Evolutionary conservation across 2,329 filamentous ascomycete species (phyloP).

Genomic region (Botrytis squamosa): DNA sequence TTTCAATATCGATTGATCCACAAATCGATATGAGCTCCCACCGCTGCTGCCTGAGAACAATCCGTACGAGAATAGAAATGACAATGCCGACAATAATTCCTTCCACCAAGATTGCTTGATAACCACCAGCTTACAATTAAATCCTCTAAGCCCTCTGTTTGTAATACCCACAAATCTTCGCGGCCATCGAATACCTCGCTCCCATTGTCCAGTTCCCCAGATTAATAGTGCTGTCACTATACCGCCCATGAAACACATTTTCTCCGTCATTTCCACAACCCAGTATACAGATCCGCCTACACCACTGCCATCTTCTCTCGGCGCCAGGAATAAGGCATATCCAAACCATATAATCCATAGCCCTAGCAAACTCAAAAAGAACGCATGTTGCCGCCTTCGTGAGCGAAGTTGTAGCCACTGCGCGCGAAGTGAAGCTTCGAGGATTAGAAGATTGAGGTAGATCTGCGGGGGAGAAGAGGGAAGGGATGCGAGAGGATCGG

Average conservation of each 20-base stretch:
- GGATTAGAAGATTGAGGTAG: slow-evolving; percentile 95
- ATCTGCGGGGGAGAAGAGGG: slow-evolving; percentile 54
- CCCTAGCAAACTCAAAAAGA: slow-evolving; percentile 78
- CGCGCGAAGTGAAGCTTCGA: slow-evolving; percentile 88
- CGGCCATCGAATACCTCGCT: slow-evolving; percentile 91
- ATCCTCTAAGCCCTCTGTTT: slow-evolving; percentile 83
- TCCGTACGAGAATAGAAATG: slow-evolving; percentile 76
- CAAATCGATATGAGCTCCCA: slow-evolving; percentile 71
- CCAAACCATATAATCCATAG: slow-evolving; percentile 82
- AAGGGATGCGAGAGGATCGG: slow-evolving; percentile 39
- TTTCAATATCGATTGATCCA: slow-evolving; percentile 62
- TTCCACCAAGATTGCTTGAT: slow-evolving; percentile 79
- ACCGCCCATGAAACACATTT: slow-evolving; percentile 87
- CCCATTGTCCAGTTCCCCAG: slow-evolving; percentile 96
- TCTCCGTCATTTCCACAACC: slow-evolving; percentile 87
- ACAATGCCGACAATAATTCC: slow-evolving; percentile 69
- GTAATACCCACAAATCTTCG: slow-evolving; percentile 85
- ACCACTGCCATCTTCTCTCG: slow-evolving; percentile 89
- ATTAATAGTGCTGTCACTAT: slow-evolving; percentile 83
- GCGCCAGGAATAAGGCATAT: slow-evolving; percentile 90
- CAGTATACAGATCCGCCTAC: slow-evolving; percentile 95
- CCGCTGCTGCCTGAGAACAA: slow-evolving; percentile 65
- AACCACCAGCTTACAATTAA: slow-evolving; percentile 96
- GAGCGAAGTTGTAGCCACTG: slow-evolving; percentile 91
- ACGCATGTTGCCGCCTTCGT: slow-evolving; percentile 85